Conservation (phyloP, 2,329 filamentous ascomycete genomes). For the Xylaria sp. region DNA sequence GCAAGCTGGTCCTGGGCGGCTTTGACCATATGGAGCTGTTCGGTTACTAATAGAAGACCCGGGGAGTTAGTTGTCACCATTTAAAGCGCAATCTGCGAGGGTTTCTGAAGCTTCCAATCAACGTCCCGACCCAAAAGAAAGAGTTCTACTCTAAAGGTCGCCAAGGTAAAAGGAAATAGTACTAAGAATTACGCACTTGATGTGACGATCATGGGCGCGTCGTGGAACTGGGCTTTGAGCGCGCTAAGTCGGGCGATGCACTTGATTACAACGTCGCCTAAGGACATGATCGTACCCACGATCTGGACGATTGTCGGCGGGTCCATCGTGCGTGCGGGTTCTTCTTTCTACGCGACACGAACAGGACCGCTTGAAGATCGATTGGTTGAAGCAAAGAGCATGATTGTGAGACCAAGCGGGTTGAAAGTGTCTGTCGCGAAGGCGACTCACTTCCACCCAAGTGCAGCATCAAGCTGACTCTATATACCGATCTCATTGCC, state of each 20-base stretch:
- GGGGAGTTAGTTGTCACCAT: not conserved
- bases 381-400: not conserved
- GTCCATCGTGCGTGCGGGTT: constrained; percentile 28
- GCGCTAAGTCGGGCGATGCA: constrained; percentile 34
- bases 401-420: not conserved
- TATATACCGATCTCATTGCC: not conserved
- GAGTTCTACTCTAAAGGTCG: not conserved
- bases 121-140: not conserved
- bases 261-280: constrained; percentile 35
- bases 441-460: not conserved
- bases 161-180: not conserved
- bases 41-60: constrained; percentile 26
- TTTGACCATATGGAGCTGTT: constrained; percentile 36
- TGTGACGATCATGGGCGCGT: constrained; percentile 34
- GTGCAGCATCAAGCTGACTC: constrained; percentile 13
- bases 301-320: constrained; percentile 35
- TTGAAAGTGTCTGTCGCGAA: not conserved
- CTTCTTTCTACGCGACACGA: not conserved
- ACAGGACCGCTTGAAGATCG: not conserved
- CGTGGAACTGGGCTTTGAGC: constrained; percentile 32
- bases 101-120: not conserved
- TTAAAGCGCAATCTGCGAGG: not conserved
- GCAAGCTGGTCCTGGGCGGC: constrained; percentile 34
- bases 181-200: constrained; percentile 2
- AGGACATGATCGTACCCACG: constrained; percentile 32